A percentile compares a stretch with the other conserved stretches of the same genome.
phyloP scores from a whole-genome alignment of 2,329 filamentous ascomycete species.

The Aspergillus pseudoterreus region DNA sequence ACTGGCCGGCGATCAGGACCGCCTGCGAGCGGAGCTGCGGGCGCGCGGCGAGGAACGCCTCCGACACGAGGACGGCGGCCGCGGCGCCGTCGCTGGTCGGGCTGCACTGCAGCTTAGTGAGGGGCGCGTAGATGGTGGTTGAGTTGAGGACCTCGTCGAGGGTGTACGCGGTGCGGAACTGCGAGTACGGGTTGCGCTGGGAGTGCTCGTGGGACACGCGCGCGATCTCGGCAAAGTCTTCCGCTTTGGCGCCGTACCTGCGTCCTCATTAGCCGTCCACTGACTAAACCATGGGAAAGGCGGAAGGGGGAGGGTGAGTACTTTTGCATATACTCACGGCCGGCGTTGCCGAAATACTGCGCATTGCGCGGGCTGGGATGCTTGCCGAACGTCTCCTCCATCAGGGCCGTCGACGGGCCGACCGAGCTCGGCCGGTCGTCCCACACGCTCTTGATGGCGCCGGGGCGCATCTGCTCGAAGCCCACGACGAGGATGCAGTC shows the following conservation, averaged over 20 bases:
- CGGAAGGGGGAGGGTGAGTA: slow-evolving; percentile 36
- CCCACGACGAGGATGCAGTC: slow-evolving; percentile 89
- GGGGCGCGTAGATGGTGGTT: slow-evolving; percentile 74
- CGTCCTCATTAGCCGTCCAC: not conserved
- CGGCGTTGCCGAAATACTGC: slow-evolving; percentile 94
- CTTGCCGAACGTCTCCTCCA: slow-evolving; percentile 74
- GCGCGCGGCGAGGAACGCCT: slow-evolving; percentile 79
- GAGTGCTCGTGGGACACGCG: slow-evolving; percentile 91
- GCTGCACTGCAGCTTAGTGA: slow-evolving; percentile 98
- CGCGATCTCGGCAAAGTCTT: slow-evolving; percentile 27
- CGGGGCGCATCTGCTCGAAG: slow-evolving; percentile 97
- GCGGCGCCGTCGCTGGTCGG: slow-evolving; percentile 91
- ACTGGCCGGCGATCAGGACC: slow-evolving; percentile 84
- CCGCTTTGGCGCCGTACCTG: slow-evolving; percentile 39
- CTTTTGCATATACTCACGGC: slow-evolving; percentile 92
- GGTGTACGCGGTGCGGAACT: slow-evolving; percentile 90
- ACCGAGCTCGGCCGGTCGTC: slow-evolving; percentile 80
- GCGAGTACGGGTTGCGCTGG: slow-evolving; percentile 89
- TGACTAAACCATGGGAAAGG: not conserved
- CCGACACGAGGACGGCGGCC: slow-evolving; percentile 82
- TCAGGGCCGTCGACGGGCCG: slow-evolving; percentile 69
- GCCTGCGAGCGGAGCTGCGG: slow-evolving; percentile 79
- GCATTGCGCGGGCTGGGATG: slow-evolving; percentile 81
- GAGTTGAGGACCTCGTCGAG: slow-evolving; percentile 74
- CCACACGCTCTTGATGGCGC: slow-evolving; percentile 78